A percentile compares a stretch with the other conserved stretches of the same genome.
These are phyloP conservation scores for Parsonsia alboflavescens DNA, from an alignment of 257 asterid genomes.

Conservation along the genomic window DNA sequence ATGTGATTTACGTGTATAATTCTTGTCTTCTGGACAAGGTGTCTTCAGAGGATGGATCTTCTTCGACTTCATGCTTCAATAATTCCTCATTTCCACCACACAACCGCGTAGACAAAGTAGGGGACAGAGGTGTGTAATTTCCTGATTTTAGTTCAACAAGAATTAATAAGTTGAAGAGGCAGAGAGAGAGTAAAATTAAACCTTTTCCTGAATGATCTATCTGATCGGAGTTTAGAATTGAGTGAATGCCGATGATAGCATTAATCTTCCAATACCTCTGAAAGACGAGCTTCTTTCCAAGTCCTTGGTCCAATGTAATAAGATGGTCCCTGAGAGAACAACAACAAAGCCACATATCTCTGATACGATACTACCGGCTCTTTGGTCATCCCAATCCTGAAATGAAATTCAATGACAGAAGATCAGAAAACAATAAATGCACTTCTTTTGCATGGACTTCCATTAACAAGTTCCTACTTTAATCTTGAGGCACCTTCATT, in stretches of 20 bases:
- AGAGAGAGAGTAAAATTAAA: too few species aligned
- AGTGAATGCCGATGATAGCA: neutral
- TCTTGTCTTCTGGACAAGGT: slow-evolving; percentile 35
- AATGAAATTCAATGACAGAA: neutral
- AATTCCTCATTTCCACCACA: slow-evolving; percentile 50
- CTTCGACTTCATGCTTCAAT: slow-evolving; percentile 35
- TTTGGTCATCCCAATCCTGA: slow-evolving; percentile 87
- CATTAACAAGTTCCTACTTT: neutral
- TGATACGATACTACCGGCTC: slow-evolving; percentile 58
- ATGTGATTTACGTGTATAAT: slow-evolving; percentile 16
- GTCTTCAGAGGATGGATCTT: slow-evolving; percentile 33
- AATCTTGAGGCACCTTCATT: neutral
- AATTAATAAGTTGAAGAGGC: neutral
- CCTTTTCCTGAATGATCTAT: too few species aligned
- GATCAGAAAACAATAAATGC: neutral
- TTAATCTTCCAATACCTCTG: slow-evolving; percentile 40
- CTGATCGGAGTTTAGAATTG: neutral
- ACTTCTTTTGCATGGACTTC: neutral
- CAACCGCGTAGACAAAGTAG: slow-evolving; percentile 51
- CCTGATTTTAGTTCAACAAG: slow-evolving; percentile 31
- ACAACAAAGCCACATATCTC: slow-evolving; percentile 69
- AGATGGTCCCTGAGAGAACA: slow-evolving; percentile 73
- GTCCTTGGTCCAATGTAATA: slow-evolving; percentile 68
- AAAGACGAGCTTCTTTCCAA: slow-evolving; percentile 56
- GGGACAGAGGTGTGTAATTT: slow-evolving; percentile 58